These are phyloP conservation scores for Colletotrichum chlorophyti DNA, from an alignment of 2,329 filamentous ascomycete genomes.

Conservation along the genomic window DNA sequence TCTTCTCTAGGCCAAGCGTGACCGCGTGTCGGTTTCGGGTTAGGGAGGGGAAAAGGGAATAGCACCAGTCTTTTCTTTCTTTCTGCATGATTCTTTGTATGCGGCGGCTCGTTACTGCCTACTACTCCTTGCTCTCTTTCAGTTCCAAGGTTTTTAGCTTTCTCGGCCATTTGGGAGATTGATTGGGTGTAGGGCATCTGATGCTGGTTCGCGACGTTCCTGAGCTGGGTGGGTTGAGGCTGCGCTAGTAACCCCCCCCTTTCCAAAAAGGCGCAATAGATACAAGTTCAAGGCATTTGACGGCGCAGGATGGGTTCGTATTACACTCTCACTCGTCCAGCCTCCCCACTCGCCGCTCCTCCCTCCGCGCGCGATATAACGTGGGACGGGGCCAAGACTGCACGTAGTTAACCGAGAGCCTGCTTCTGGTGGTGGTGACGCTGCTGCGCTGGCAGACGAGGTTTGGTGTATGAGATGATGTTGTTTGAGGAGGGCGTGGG, in stretches of 20 bases:
- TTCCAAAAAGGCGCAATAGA: too few relatives aligned
- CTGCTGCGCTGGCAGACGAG: slow-evolving; percentile 14
- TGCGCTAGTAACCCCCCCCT: too few relatives aligned
- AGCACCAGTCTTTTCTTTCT: too few relatives aligned
- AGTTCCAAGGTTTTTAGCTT: not conserved
- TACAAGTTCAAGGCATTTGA: too few relatives aligned
- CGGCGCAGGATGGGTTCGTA: too few relatives aligned
- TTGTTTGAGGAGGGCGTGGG: slow-evolving; percentile 13
- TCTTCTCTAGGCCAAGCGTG: too few relatives aligned
- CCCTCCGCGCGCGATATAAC: too few relatives aligned
- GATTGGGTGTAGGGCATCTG: slow-evolving; percentile 18
- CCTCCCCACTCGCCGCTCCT: slow-evolving; percentile 27
- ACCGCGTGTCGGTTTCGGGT: too few relatives aligned
- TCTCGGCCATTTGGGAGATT: not conserved
- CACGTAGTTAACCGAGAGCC: not conserved
- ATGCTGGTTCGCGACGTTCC: slow-evolving; percentile 27
- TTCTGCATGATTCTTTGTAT: too few relatives aligned
- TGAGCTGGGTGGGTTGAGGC: slow-evolving; percentile 22
- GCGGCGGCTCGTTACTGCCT: too few relatives aligned
- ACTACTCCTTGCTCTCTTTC: too few relatives aligned
- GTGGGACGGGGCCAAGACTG: slow-evolving; percentile 10
- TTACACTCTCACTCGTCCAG: slow-evolving; percentile 28
- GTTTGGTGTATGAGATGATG: not conserved
- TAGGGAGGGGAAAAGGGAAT: too few relatives aligned
- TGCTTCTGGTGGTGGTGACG: not conserved